Conservation (phyloP, 2,329 filamentous ascomycete genomes). For the Neurospora crassa region DNA sequence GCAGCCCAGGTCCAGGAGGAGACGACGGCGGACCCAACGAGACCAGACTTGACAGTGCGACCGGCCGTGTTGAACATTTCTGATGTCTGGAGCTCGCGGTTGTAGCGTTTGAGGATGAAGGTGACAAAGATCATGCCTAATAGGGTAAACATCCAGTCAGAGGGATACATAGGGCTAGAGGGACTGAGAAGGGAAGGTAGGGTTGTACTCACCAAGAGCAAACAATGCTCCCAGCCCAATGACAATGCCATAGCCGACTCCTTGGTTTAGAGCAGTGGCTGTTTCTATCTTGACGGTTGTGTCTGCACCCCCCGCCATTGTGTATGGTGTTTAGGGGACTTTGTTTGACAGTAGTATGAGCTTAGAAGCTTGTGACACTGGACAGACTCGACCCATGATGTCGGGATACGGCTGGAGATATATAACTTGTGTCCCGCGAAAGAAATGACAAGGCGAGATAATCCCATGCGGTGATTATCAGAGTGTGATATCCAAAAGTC, state of each 20-base stretch:
- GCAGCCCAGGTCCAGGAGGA: conserved; percentile 92
- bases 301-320: not conserved
- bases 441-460: not conserved
- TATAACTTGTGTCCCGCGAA: not conserved
- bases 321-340: conserved; percentile 21
- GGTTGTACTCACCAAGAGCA: conserved; percentile 42
- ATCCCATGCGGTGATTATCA: not conserved
- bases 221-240: conserved; percentile 66
- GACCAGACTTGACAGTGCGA: conserved; percentile 77
- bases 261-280: conserved; percentile 39
- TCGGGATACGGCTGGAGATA: not conserved
- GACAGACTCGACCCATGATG: not conserved
- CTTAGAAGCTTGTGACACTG: not conserved
- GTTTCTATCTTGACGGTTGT: not conserved
- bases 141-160: not conserved
- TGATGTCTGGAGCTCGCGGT: conserved; percentile 68
- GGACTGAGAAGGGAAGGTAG: not conserved
- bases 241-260: conserved; percentile 70
- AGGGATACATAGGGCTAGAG: not conserved
- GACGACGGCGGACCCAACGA: conserved; percentile 84
- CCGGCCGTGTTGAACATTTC: conserved; percentile 91
- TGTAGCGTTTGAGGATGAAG: conserved; percentile 29
- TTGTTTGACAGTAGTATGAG: not conserved
- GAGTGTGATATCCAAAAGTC: not conserved
- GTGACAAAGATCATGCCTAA: conserved; percentile 29